These are phyloP conservation scores for Tulasnella sp. DNA, from an alignment of 768 basidiomycete species.

Conservation along the genomic window DNA sequence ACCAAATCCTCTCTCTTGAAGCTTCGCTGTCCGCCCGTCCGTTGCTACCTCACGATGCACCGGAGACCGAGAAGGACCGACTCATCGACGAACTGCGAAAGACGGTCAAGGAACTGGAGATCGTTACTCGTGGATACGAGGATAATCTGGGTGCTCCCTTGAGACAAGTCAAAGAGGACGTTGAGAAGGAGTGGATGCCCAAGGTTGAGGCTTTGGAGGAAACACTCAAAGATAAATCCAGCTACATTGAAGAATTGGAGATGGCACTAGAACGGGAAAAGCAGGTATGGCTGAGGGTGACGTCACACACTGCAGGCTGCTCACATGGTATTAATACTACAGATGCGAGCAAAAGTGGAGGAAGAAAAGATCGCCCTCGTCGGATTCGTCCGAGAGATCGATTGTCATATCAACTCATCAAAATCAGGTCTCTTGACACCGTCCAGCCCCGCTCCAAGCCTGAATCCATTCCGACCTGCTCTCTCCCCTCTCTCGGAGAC, in stretches of 20 bases:
- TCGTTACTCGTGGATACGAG: conserved; percentile 64
- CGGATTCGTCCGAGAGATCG: conserved; percentile 78
- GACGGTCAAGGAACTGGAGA: conserved; percentile 74
- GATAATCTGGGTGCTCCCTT: conserved; percentile 67
- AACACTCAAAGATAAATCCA: conserved; percentile 58
- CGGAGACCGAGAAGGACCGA: conserved; percentile 69
- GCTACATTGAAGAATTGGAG: conserved; percentile 70
- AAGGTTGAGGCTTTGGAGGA: conserved; percentile 54
- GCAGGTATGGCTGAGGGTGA: conserved; percentile 46
- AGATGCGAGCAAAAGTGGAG: conserved; percentile 63
- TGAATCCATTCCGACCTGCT: conserved; percentile 16
- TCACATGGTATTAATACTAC: not conserved
- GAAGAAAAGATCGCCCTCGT: conserved; percentile 73
- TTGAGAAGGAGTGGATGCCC: conserved; percentile 66
- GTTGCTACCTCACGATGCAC: conserved; percentile 56
- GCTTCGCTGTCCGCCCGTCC: conserved; percentile 70
- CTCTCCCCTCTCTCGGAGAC: conserved; percentile 23
- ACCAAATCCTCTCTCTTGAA: conserved; percentile 80
- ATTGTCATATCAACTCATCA: conserved; percentile 35
- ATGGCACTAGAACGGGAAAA: conserved; percentile 76
- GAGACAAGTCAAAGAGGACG: conserved; percentile 61
- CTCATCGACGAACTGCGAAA: conserved; percentile 67
- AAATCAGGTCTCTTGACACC: not conserved
- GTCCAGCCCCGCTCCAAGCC: not conserved
- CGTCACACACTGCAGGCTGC: not conserved